A percentile compares a stretch with the other conserved stretches of the same genome.
Evolutionary conservation across 331 rosid genomes (phyloP).

Genomic region (Telfairia occidentalis): DNA sequence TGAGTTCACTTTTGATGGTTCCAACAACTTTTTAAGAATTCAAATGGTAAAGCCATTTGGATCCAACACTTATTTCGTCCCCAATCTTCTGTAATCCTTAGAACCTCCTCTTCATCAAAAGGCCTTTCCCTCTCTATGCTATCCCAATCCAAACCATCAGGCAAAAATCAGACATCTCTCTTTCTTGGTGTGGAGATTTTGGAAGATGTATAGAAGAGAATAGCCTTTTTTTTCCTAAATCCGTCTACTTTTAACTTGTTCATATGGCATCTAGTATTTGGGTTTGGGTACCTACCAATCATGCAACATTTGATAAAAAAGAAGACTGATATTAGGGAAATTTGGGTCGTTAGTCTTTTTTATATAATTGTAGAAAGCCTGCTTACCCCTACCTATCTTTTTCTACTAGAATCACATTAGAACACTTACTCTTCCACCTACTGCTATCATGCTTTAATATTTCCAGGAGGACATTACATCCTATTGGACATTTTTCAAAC

Average conservation of each 20-base stretch:
- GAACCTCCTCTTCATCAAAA: neutral
- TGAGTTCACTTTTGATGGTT: neutral
- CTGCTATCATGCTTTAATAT: neutral
- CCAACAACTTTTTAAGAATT: neutral
- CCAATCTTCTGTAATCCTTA: neutral
- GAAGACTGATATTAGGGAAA: neutral
- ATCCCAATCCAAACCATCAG: neutral
- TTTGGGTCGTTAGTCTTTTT: neutral
- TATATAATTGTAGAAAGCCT: neutral
- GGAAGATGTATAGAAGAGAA: neutral
- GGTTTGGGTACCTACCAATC: neutral
- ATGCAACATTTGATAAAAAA: neutral
- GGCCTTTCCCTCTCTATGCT: neutral
- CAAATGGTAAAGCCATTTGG: neutral
- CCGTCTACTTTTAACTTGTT: neutral
- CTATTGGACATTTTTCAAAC: neutral
- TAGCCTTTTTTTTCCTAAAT: neutral
- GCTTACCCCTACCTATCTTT: neutral
- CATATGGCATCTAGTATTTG: neutral
- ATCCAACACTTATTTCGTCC: neutral
- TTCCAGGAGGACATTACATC: neutral
- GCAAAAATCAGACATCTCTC: neutral
- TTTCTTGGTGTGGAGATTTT: neutral
- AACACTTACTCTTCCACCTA: neutral
- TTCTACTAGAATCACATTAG: neutral